Evolutionary conservation across 805 yeast genomes (phyloP), one percentile per base, ranked within the genome.

Genomic region (Clavispora carvajalis): DNA sequence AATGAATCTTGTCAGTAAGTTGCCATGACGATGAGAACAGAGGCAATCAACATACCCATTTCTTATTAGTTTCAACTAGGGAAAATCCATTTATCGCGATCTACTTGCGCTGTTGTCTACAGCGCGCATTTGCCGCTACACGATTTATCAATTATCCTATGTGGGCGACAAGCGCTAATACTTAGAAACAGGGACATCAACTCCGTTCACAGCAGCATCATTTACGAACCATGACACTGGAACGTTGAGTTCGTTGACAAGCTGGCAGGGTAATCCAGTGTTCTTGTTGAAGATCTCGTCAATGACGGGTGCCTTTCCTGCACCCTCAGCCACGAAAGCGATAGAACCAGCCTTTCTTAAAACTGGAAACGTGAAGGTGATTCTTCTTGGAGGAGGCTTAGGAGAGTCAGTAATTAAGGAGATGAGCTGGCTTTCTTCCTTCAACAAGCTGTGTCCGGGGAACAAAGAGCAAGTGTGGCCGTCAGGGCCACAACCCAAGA

Each of bases 391-490:
- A 30, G 97, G 97, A 23, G 95, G 95, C 64, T 90, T 90, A 60
- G 96, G 96, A 9, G 95, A 85, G 59, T 89, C 91, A 37, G 73
- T 71, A 47, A 90, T 77, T 54, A 77, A 64, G 8, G 90, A 78
- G 42, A 89, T 81, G 31, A 63, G 60, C 45, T 70, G 65, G 8
- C 58, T 37, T 21, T 65, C 59, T 57, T 83, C 91, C 26, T 73
- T 48, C 41, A 89, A 69, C 53, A 87, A 71, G 45, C 61, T 53
- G 60, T 88, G 96, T 28, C 83, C 89, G 10, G 96, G 96, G 76
- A 89, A 89, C 47, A 89, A 69, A 1, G 96, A 89, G 66, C 95
- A 86, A 5, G 96, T 89, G 62, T 89, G 97, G 28, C 96, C 97
- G 56, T 89, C 97, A 25, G 96, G 96, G 7, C 97, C 97, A 60